Evolutionary conservation across 2,329 filamentous ascomycete species (phyloP).

Genomic region (Fusarium sp.): DNA sequence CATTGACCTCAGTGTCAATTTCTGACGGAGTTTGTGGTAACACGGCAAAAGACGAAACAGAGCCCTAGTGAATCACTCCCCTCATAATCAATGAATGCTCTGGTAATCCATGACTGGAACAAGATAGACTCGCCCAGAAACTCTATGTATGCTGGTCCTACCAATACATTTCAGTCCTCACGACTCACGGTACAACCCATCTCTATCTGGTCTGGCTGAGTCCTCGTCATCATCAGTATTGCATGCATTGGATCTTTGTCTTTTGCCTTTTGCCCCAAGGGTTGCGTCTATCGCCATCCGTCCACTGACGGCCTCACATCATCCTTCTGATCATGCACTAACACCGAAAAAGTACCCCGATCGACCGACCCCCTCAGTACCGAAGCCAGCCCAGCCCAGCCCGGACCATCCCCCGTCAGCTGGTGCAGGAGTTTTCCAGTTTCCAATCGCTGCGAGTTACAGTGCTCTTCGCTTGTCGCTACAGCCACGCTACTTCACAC

Average conservation of each 20-base stretch:
- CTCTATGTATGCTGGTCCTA: background rate
- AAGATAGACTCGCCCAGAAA: slow-evolving; percentile 7
- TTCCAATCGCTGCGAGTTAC: slow-evolving; percentile 16
- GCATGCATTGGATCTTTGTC: slow-evolving; percentile 26
- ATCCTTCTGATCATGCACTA: slow-evolving; percentile 29
- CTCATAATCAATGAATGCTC: background rate
- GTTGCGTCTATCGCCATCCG: slow-evolving; percentile 39
- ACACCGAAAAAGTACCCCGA: slow-evolving; percentile 38
- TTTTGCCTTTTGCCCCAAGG: slow-evolving; percentile 30
- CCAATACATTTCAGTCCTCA: background rate
- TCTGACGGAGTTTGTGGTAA: background rate
- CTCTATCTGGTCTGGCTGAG: background rate
- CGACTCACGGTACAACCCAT: slow-evolving; percentile 4
- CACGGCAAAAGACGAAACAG: slow-evolving; percentile 6
- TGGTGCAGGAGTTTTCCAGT: slow-evolving; percentile 37
- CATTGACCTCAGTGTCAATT: background rate
- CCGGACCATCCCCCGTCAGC: slow-evolving; percentile 40
- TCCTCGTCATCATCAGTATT: slow-evolving; percentile 33
- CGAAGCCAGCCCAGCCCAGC: slow-evolving; percentile 40
- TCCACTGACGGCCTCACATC: slow-evolving; percentile 26
- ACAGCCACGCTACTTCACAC: slow-evolving; percentile 21
- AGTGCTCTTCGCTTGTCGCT: slow-evolving; percentile 7
- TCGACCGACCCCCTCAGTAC: slow-evolving; percentile 40
- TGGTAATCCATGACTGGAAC: slow-evolving; percentile 1
- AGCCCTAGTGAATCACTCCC: background rate